These are phyloP conservation scores for Cutaneotrichosporon daszewskae DNA, from an alignment of 1,284 basidiomycete genomes.

Conservation along the genomic window DNA sequence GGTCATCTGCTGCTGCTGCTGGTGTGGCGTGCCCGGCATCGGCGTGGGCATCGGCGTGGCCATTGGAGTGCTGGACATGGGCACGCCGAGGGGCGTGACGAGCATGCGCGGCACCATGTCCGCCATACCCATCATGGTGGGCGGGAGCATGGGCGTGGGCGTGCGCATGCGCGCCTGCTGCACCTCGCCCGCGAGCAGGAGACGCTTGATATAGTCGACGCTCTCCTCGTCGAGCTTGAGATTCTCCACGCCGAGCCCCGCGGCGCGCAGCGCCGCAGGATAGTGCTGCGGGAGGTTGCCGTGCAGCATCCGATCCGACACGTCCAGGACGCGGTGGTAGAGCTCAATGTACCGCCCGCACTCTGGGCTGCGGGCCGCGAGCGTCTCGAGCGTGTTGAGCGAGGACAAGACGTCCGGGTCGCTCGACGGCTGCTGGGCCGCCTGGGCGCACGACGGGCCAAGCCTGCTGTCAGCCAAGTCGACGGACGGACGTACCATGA, in stretches of 20 bases:
- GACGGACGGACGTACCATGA: neutral
- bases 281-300: neutral
- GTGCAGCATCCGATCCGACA: neutral
- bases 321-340: neutral
- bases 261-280: neutral
- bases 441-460: neutral
- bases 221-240: neutral
- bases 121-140: no score
- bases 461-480: neutral
- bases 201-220: neutral
- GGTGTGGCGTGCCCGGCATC: no score
- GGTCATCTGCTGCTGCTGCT: no score
- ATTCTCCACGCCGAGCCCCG: neutral
- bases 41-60: no score
- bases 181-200: neutral
- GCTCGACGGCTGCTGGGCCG: neutral
- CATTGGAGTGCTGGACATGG: no score
- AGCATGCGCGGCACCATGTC: no score
- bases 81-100: no score
- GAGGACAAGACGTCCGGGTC: neutral
- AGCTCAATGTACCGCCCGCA: neutral
- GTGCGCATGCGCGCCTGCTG: no score
- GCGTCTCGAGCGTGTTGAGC: neutral
- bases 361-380: neutral
- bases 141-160: no score